Conservation (phyloP, 2,329 filamentous ascomycete species). For the Fusarium xylarioides region DNA sequence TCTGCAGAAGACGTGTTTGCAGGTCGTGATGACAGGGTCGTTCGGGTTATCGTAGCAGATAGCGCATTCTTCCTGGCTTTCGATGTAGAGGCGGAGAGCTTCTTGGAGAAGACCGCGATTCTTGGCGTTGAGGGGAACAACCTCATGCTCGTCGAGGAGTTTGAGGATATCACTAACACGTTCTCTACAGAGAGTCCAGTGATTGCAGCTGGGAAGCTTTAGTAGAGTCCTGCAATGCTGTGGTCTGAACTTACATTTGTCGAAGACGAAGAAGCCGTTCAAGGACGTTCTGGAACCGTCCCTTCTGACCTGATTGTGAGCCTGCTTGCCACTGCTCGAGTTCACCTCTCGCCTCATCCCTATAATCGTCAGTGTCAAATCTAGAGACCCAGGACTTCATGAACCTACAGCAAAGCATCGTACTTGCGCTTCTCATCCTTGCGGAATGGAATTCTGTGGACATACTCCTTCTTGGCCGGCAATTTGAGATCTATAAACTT, state of each 20-base stretch:
- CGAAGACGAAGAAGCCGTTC: conserved; percentile 84
- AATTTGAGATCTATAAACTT: conserved; percentile 83
- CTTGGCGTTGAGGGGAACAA: conserved; percentile 75
- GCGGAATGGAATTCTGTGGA: conserved; percentile 78
- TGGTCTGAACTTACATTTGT: conserved; percentile 64
- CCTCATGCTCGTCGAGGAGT: conserved; percentile 72
- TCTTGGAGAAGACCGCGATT: conserved; percentile 78
- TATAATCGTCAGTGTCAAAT: conserved; percentile 41
- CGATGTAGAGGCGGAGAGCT: conserved; percentile 78
- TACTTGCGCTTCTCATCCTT: conserved; percentile 81
- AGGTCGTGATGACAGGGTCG: conserved; percentile 82
- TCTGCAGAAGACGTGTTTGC: conserved; percentile 82
- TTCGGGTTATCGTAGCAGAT: conserved; percentile 80
- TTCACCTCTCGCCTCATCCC: conserved; percentile 77
- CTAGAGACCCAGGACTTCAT: accelerated
- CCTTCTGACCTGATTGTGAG: conserved; percentile 53
- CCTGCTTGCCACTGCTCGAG: conserved; percentile 66
- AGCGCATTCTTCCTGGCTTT: conserved; percentile 83
- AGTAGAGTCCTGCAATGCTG: not conserved
- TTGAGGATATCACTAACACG: conserved; percentile 77
- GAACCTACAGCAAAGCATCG: conserved; percentile 71
- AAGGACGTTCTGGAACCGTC: conserved; percentile 77
- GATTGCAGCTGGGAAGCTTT: conserved; percentile 70
- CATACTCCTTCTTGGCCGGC: conserved; percentile 79
- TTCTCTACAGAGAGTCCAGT: conserved; percentile 83